A percentile compares a stretch with the other conserved stretches of the same genome.
phyloP scores from a whole-genome alignment of 805 yeast species.

The Candida ovalis region DNA sequence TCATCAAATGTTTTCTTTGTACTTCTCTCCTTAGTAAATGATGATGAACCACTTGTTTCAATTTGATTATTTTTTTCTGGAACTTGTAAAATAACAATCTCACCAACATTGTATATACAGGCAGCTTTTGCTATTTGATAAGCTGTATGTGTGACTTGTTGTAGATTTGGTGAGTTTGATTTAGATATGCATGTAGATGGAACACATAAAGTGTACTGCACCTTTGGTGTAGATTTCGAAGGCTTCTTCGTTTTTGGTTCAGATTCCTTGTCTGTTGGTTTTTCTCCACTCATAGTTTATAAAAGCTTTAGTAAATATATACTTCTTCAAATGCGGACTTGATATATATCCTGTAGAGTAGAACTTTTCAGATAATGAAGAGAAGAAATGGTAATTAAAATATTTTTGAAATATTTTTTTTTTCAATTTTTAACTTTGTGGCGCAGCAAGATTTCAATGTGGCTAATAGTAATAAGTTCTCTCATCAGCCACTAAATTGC shows the following conservation, averaged over 20 bases:
- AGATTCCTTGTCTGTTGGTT: not conserved
- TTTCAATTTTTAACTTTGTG: not conserved
- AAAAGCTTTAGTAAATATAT: too few species aligned
- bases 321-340: too few species aligned
- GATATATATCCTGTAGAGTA: too few species aligned
- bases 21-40: slow-evolving; percentile 13
- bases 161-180: slow-evolving; percentile 57
- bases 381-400: not conserved
- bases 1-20: slow-evolving; percentile 28
- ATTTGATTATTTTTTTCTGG: slow-evolving; percentile 23
- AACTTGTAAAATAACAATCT: slow-evolving; percentile 66
- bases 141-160: slow-evolving; percentile 68
- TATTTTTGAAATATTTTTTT: too few species aligned
- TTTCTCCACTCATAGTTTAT: not conserved
- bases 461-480: too few species aligned
- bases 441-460: slow-evolving; percentile 1
- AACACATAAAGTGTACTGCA: slow-evolving; percentile 60
- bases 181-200: slow-evolving; percentile 62
- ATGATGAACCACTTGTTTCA: slow-evolving; percentile 13
- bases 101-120: slow-evolving; percentile 65
- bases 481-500: not conserved
- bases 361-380: not conserved
- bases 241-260: slow-evolving; percentile 2
- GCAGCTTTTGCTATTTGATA: slow-evolving; percentile 80
- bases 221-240: slow-evolving; percentile 5